Conservation (phyloP, 805 yeast genomes). For the Torulaspora indica region DNA sequence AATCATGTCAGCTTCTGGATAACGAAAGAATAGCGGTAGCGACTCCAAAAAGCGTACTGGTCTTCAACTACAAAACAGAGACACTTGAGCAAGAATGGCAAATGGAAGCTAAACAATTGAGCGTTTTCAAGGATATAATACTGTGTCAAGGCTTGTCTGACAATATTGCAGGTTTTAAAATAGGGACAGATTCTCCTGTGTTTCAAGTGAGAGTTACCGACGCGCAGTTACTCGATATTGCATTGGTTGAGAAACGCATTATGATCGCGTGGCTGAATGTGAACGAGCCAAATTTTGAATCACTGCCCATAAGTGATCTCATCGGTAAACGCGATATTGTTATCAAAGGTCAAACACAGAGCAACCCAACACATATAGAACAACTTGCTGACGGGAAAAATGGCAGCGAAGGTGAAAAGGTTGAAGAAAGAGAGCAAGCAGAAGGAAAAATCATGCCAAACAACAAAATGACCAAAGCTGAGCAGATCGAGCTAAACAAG, state of each 20-base stretch:
- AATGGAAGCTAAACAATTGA: slow-evolving; percentile 21
- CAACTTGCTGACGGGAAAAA: slow-evolving; percentile 24
- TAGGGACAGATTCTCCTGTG: slow-evolving; percentile 35
- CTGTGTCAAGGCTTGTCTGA: slow-evolving; percentile 24
- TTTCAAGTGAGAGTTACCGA: slow-evolving; percentile 29
- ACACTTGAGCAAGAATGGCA: slow-evolving; percentile 23
- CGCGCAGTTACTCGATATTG: slow-evolving; percentile 30
- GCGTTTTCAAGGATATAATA: slow-evolving; percentile 19
- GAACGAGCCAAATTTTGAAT: slow-evolving; percentile 39
- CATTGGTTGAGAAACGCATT: slow-evolving; percentile 16
- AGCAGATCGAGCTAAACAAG: slow-evolving; percentile 28
- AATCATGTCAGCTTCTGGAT: slow-evolving; percentile 16
- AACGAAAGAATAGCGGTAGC: slow-evolving; percentile 27
- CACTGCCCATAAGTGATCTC: slow-evolving; percentile 24
- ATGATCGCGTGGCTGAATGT: slow-evolving; percentile 39
- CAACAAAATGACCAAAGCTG: slow-evolving; percentile 24
- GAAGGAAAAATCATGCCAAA: slow-evolving; percentile 14
- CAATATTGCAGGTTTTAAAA: slow-evolving; percentile 26
- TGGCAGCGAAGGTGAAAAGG: slow-evolving; percentile 12
- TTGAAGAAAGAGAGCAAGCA: slow-evolving; percentile 32
- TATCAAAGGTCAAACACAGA: slow-evolving; percentile 31
- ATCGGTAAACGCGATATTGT: slow-evolving; percentile 25
- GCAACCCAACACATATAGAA: slow-evolving; percentile 17
- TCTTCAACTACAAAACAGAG: slow-evolving; percentile 20
- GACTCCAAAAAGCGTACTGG: slow-evolving; percentile 16